Evolutionary conservation across 257 asterid genomes (phyloP), one percentile per base, ranked within the genome.

Genomic region (Ehretia macrophylla): DNA sequence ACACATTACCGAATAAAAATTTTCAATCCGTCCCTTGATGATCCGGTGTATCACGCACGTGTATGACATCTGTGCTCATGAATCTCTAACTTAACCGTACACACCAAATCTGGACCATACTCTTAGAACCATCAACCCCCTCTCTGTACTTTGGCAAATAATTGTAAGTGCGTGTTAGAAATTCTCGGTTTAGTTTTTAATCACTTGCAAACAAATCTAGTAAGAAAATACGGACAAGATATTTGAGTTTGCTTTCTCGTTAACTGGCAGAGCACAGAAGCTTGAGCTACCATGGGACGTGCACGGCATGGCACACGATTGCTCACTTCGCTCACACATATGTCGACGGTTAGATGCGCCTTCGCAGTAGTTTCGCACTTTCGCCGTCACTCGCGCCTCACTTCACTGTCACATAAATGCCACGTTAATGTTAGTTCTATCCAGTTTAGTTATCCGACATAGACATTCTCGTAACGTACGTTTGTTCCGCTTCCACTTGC

Each of bases 261-360:
- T 19, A 37, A 59, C 18, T 46, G 53, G 38, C n/a, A n/a, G 51
- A 10, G 47, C 9, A 17, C 16, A 50, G 56, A n/a, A 13, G 58
- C 68, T 58, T 55, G 78, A 23, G 79, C 37, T 17, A 1, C 12
- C 72, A n/a, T n/a, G n/a, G n/a, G n/a, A n/a, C n/a, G n/a, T n/a
- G n/a, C n/a, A 62, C 68, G 63, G 64, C 56, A 53, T 38, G 67
- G 62, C 79, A 77, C 79, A 70, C 79, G 83, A 67, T 67, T 55
- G 70, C 70, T 12, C 54, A 42, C 50, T n/a, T 17, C 51, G 20
- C 72, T 52, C 73, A 66, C 72, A 45, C 70, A 20, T 53, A 8
- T 32, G 55, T 39, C 76, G 51, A 20, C 32, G 9, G 32, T 56
- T 23, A 3, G 22, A 42, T 44, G 38, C 19, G 8, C 52, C 19